These are phyloP conservation scores for Fusarium chlamydosporum DNA, from an alignment of 2,329 filamentous ascomycete species.

Conservation along the genomic window DNA sequence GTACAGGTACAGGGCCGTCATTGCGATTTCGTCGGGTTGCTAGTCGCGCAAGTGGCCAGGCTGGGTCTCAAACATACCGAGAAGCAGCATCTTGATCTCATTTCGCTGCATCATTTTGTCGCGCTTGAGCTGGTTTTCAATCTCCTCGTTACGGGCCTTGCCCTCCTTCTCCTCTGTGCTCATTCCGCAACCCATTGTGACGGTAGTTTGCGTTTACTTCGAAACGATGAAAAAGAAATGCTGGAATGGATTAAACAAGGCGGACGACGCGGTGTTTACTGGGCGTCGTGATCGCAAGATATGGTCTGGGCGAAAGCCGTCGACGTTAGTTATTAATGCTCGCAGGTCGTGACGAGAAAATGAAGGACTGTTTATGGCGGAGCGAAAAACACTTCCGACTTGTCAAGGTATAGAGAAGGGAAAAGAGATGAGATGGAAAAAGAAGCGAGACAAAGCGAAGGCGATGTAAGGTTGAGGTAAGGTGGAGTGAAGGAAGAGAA, in stretches of 20 bases:
- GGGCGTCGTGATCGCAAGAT: conserved; percentile 39
- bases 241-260: conserved; percentile 28
- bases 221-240: conserved; percentile 27
- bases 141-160: conserved; percentile 99
- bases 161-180: conserved; percentile 99
- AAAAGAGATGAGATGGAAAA: conserved; percentile 45
- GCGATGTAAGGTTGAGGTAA: conserved; percentile 44
- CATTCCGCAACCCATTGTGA: conserved; percentile 99
- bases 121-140: conserved; percentile 98
- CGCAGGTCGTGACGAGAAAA: conserved; percentile 40
- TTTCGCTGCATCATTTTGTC: conserved; percentile 99
- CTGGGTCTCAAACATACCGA: conserved; percentile 72
- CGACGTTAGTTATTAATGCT: conserved; percentile 41
- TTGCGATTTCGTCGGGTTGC: conserved; percentile 1
- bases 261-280: conserved; percentile 41
- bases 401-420: conserved; percentile 45
- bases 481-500: conserved; percentile 51
- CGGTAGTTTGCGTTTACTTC: conserved; percentile 54
- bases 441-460: conserved; percentile 47
- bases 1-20: not conserved
- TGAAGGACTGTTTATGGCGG: conserved; percentile 37
- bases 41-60: not conserved
- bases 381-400: conserved; percentile 35
- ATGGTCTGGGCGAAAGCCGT: conserved; percentile 30
- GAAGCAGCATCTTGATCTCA: conserved; percentile 99